Conservation (phyloP, 495 filamentous ascomycete genomes). For the Amniculicola lignicola region DNA sequence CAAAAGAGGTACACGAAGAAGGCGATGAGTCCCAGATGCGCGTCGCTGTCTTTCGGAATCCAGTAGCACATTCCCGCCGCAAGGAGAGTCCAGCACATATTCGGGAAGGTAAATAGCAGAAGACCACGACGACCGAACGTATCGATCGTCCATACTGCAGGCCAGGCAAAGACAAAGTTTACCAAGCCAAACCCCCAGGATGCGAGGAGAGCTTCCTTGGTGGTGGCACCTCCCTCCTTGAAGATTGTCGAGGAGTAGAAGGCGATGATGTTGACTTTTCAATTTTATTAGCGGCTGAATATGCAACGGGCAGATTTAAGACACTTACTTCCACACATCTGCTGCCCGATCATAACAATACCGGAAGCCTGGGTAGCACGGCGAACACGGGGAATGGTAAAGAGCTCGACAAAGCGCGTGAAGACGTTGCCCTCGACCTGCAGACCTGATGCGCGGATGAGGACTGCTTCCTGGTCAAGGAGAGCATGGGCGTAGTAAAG, state of each 20-base stretch:
- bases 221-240: conserved; percentile 55
- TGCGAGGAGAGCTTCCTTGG: conserved; percentile 61
- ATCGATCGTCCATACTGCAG: conserved; percentile 81
- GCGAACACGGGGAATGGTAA: conserved; percentile 66
- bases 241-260: conserved; percentile 82
- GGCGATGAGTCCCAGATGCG: conserved; percentile 62
- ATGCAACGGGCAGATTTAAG: too few relatives aligned
- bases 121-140: conserved; percentile 74
- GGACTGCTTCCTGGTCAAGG: conserved; percentile 45
- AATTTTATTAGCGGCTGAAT: neutral
- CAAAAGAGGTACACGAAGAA: conserved; percentile 70
- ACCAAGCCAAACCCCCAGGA: conserved; percentile 78
- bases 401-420: conserved; percentile 58
- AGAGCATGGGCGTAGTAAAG: conserved; percentile 71
- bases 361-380: conserved; percentile 64
- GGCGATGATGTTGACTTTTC: conserved; percentile 66
- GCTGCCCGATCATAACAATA: conserved; percentile 69
- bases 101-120: conserved; percentile 79
- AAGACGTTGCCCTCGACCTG: conserved; percentile 31
- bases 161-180: conserved; percentile 82
- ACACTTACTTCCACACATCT: conserved; percentile 69
- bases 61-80: conserved; percentile 69
- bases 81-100: conserved; percentile 78
- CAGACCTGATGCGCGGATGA: too few relatives aligned
- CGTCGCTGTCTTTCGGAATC: conserved; percentile 50